Conservation (phyloP, 1,284 basidiomycete species). For the Sporisorium scitamineum region DNA sequence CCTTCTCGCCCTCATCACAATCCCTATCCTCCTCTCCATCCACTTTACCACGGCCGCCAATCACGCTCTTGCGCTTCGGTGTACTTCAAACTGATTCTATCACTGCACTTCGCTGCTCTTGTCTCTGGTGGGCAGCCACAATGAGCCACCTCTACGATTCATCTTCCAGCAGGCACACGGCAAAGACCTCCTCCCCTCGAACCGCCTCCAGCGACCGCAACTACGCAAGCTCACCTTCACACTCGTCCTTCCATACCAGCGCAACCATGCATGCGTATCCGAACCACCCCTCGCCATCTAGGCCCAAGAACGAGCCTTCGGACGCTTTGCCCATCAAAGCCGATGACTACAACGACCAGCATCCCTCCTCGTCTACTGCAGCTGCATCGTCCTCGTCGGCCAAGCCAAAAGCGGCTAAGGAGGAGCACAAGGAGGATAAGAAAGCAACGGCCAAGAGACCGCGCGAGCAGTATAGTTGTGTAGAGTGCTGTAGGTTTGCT, state of each 20-base stretch:
- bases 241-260: background rate
- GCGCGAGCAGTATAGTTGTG: constrained; percentile 53
- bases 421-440: constrained; percentile 33
- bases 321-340: constrained; percentile 43
- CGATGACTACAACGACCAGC: constrained; percentile 9
- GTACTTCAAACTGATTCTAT: background rate
- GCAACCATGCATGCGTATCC: background rate
- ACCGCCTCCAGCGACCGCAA: constrained; percentile 14
- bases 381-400: constrained; percentile 5
- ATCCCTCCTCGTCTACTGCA: constrained; percentile 1
- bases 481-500: constrained; percentile 54
- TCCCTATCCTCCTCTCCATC: background rate
- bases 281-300: constrained; percentile 10
- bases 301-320: constrained; percentile 27
- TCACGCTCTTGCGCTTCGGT: background rate
- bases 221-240: constrained; percentile 13
- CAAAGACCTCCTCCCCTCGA: constrained; percentile 5
- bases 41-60: background rate
- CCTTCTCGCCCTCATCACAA: background rate
- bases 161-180: background rate
- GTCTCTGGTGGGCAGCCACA: background rate
- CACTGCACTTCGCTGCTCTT: background rate
- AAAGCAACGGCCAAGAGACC: constrained; percentile 36
- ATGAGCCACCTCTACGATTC: constrained; percentile 19
- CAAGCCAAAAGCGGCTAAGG: constrained; percentile 6